phyloP scores from a whole-genome alignment of 2,329 filamentous ascomycete species.

The Didymella sp. region DNA sequence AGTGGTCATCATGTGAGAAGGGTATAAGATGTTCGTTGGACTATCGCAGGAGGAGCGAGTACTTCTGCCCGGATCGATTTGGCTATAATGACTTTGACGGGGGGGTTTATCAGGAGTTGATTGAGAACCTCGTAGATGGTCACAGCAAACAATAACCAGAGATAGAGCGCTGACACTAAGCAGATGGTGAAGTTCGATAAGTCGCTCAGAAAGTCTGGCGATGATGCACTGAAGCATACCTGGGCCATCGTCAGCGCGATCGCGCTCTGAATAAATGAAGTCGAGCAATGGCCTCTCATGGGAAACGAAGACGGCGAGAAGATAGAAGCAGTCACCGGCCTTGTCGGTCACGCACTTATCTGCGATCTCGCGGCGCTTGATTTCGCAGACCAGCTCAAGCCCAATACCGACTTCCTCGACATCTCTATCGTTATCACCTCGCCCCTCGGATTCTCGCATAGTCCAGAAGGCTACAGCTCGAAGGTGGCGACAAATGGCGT shows the following conservation, averaged over 20 bases:
- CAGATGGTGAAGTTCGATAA: constrained; percentile 23
- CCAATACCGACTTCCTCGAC: constrained; percentile 20
- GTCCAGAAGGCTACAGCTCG: neutral
- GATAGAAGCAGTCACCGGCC: constrained; percentile 7
- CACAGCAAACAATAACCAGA: neutral
- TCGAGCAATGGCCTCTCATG: constrained; percentile 14
- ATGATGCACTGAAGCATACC: constrained; percentile 10
- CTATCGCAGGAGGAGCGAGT: constrained; percentile 8
- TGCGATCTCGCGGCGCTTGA: constrained; percentile 23
- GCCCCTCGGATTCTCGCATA: neutral
- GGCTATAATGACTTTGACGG: constrained; percentile 24
- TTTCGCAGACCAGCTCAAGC: constrained; percentile 18
- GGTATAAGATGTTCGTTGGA: constrained; percentile 20
- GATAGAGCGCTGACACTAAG: neutral
- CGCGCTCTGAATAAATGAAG: constrained; percentile 21
- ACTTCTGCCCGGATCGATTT: constrained; percentile 27
- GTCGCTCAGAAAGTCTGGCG: constrained; percentile 18
- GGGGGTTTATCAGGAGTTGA: constrained; percentile 24
- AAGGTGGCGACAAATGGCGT: neutral
- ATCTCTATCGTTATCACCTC: neutral
- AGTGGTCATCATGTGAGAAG: constrained; percentile 24
- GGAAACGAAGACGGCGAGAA: constrained; percentile 22
- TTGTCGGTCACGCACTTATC: constrained; percentile 23
- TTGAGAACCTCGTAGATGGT: constrained; percentile 22
- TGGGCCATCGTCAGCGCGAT: constrained; percentile 24